A percentile compares a stretch with the other conserved stretches of the same genome.
These are phyloP conservation scores for Populus hybrid DNA, from an alignment of 441 rosid species.

Conservation along the genomic window DNA sequence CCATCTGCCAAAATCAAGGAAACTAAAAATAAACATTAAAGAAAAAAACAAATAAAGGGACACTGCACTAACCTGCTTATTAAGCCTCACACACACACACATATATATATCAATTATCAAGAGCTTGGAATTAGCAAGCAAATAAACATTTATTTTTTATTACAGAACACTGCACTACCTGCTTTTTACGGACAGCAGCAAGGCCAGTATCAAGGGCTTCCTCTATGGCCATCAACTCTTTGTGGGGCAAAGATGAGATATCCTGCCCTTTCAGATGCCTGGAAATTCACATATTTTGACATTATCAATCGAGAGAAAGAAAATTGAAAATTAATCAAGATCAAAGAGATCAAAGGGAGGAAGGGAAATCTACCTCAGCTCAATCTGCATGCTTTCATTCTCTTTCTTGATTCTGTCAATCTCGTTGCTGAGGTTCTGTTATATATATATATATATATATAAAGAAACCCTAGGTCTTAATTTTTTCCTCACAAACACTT, in stretches of 20 bases:
- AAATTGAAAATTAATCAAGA: background rate
- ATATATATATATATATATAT: too few species aligned
- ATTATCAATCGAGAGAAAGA: background rate
- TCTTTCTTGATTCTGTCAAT: constrained; percentile 85
- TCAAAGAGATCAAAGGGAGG: background rate
- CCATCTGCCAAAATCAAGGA: constrained; percentile 38
- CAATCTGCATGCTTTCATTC: constrained; percentile 80
- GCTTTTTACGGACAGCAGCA: constrained; percentile 43
- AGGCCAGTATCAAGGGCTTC: constrained; percentile 71
- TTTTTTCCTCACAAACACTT: too few species aligned
- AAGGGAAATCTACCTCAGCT: constrained; percentile 51
- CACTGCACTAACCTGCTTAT: background rate
- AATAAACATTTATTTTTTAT: background rate
- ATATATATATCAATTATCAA: background rate
- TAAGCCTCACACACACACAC: background rate
- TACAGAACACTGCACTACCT: constrained; percentile 32
- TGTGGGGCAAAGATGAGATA: constrained; percentile 58
- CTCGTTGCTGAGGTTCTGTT: too few species aligned
- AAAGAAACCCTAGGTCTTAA: too few species aligned
- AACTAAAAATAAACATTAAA: background rate
- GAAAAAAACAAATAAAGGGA: background rate
- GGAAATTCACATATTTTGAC: background rate
- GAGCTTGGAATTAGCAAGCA: background rate
- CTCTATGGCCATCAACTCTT: constrained; percentile 60
- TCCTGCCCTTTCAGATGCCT: constrained; percentile 90